Percentiles rank a stretch among this genome's conserved stretches.
These are phyloP conservation scores for Chrysosporium queenslandicum DNA, from an alignment of 2,329 filamentous ascomycete species.

Conservation along the genomic window DNA sequence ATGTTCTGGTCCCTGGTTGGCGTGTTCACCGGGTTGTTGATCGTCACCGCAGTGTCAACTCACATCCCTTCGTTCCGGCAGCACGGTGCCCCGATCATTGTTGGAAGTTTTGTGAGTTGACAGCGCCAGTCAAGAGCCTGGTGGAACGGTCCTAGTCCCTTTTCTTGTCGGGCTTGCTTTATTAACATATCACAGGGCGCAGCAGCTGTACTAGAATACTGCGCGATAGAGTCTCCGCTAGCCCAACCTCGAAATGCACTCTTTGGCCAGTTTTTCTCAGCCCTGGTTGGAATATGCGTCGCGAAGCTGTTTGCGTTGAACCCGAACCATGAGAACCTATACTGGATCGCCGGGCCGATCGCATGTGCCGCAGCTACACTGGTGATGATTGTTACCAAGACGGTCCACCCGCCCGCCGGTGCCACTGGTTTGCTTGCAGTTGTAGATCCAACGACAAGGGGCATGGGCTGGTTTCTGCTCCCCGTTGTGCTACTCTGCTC, in stretches of 20 bases:
- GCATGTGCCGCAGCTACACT: slow-evolving; percentile 54
- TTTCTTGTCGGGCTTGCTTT: not conserved
- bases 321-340: slow-evolving; percentile 41
- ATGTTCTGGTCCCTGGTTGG: slow-evolving; percentile 57
- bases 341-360: slow-evolving; percentile 56
- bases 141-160: not conserved
- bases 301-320: slow-evolving; percentile 55
- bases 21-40: slow-evolving; percentile 50
- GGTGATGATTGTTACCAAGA: slow-evolving; percentile 60
- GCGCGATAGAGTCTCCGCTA: slow-evolving; percentile 60
- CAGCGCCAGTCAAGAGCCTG: not conserved
- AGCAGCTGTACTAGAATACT: slow-evolving; percentile 65
- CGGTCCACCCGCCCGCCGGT: slow-evolving; percentile 63
- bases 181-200: slow-evolving; percentile 46
- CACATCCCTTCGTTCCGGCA: slow-evolving; percentile 46
- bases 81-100: slow-evolving; percentile 49
- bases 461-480: slow-evolving; percentile 59
- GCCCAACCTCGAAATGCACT: slow-evolving; percentile 62
- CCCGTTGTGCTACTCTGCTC: slow-evolving; percentile 53
- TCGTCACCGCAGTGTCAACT: slow-evolving; percentile 50
- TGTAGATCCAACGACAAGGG: slow-evolving; percentile 44
- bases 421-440: slow-evolving; percentile 63
- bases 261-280: slow-evolving; percentile 55
- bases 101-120: slow-evolving; percentile 58
- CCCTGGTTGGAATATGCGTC: slow-evolving; percentile 51